phyloP scores from a whole-genome alignment of 192 early-diverging fungal species.

The Pecoramyces ruminantium region DNA sequence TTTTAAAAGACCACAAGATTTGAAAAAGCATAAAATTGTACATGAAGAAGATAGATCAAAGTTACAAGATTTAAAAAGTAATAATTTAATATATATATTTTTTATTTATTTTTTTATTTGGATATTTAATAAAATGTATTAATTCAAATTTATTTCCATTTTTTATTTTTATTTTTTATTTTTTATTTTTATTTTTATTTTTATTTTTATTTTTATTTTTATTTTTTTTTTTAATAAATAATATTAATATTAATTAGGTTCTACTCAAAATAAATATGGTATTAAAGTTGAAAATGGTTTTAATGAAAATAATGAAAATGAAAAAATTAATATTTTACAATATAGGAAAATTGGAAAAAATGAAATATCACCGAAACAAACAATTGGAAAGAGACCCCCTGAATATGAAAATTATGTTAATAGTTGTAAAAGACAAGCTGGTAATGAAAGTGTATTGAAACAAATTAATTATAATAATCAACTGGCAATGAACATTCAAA shows the following conservation, averaged over 20 bases:
- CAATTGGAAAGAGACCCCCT: not conserved
- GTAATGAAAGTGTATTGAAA: not conserved
- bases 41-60: slow-evolving; percentile 27
- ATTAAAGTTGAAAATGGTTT: not conserved
- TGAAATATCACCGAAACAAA: not conserved
- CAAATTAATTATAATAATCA: not conserved
- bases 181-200: no score
- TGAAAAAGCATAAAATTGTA: slow-evolving; percentile 83
- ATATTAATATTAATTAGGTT: not conserved
- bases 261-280: not conserved
- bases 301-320: not conserved
- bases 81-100: no score
- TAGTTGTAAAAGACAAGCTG: not conserved
- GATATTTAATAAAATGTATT: no score
- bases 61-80: not conserved
- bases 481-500: no score
- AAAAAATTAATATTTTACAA: not conserved
- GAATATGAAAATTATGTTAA: not conserved
- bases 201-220: no score
- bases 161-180: no score
- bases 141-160: no score
- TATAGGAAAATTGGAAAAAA: not conserved
- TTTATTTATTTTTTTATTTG: no score
- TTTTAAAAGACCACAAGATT: slow-evolving; percentile 90
- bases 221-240: no score